Base-by-base conservation (phyloP, 2,329 filamentous ascomycete species). In the Pezicula radicicola region DNA sequence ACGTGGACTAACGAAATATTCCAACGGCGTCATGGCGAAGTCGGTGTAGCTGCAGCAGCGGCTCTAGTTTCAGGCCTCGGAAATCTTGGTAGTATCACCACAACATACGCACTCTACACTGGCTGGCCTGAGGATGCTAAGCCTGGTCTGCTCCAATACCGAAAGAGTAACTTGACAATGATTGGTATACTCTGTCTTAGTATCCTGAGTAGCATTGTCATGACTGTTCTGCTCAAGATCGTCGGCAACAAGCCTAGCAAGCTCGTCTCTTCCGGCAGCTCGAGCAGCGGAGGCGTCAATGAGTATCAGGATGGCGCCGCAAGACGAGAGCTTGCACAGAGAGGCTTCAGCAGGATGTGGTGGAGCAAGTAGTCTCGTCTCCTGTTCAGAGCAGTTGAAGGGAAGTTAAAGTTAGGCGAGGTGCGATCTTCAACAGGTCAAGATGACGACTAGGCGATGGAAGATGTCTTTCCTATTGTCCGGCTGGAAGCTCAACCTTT, bases 1-100 rank as follows among this genome's bases (percentile, higher is more conserved):
- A 87, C 91, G 35, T 96, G 91, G 91, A 91, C 89, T 30, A 89
- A 85, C 56, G 89, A 96, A 70, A 87, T 96, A 64, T 96, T 96
- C 75, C 91, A 96, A 72, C 81, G 81, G 30, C 87, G 91, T 12
- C 91, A 96, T 65, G 90, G 91, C 44, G 91, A 96, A 70, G 89
- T 96, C 19, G 91, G 91, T 50, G 91, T 96, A 6, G 91, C 91
- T 4, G 88, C 91, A 13, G 91, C 91, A 0, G 84, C 88, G 2
- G 91, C 91, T 3, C 77, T 96, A 10, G 91, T 96, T 1, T 94
- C 89, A 0, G 91, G 91, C 1, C 76, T 95, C 37, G 91, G 91
- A 0, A 96, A 96, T 64, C 75, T 95, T 16, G 91, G 91, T 28
- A 91, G 87, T 63, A 88, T 96, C 53, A 79, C 89, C 50, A 96